Conservation (phyloP, 2,329 filamentous ascomycete genomes). For the Fusarium foetens region DNA sequence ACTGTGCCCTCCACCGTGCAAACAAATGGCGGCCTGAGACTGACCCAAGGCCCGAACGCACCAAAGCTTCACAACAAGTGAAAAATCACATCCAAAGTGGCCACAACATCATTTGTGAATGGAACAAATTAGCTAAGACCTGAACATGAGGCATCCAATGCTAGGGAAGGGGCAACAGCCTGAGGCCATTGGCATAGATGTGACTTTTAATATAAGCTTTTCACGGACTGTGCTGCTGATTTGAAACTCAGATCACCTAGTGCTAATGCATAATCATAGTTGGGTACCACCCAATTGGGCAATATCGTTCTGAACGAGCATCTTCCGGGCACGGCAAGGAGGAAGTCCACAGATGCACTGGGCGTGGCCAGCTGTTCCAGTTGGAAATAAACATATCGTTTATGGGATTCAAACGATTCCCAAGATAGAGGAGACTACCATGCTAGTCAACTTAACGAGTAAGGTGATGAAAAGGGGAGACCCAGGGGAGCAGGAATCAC, state of each 20-base stretch:
- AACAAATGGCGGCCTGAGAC: rapidly evolving
- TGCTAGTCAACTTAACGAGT: rapidly evolving
- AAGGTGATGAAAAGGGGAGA: background rate
- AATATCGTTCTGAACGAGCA: no score
- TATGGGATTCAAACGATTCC: background rate
- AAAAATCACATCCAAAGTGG: background rate
- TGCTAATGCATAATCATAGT: background rate
- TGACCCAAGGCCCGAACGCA: background rate
- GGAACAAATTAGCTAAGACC: background rate
- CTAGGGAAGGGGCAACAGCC: background rate
- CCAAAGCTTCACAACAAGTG: background rate
- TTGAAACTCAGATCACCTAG: background rate
- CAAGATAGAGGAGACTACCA: background rate
- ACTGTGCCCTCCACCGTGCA: background rate
- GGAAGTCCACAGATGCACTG: background rate
- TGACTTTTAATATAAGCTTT: background rate
- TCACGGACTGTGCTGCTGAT: background rate
- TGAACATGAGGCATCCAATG: no score
- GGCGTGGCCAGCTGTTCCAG: background rate
- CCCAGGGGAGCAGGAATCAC: rapidly evolving
- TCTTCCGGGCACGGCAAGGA: no score
- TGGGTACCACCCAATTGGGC: no score
- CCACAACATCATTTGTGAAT: no score
- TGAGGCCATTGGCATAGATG: background rate
- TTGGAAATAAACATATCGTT: rapidly evolving